A percentile compares a stretch with the other conserved stretches of the same genome.
Conservation (phyloP, 73 alveolate genomes). For the Breviolum minutum region DNA sequence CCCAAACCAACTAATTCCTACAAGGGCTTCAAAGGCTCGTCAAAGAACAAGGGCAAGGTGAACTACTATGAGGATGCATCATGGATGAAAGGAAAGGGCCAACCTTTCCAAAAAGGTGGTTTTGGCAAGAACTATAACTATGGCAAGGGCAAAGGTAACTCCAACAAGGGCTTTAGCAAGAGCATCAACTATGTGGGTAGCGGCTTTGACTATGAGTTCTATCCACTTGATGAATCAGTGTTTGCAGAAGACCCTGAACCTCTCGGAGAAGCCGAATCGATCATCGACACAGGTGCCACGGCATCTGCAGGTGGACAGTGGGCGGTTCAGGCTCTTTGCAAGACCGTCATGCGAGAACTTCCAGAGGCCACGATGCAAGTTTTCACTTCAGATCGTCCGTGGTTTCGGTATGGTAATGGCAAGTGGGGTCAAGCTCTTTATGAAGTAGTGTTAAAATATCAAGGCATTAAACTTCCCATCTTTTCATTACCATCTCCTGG, state of each 20-base stretch:
- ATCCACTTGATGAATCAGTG: not conserved
- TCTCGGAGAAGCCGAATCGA: not conserved
- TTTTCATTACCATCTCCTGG: not conserved
- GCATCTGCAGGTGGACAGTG: constrained; percentile 5
- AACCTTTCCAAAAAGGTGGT: no score
- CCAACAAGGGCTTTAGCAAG: not conserved
- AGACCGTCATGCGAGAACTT: not conserved
- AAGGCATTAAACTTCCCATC: not conserved
- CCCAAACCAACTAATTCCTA: not conserved
- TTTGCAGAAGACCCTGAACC: not conserved
- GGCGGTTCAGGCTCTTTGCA: constrained; percentile 9
- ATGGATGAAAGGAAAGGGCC: not conserved
- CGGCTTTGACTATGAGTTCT: not conserved
- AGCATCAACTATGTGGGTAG: not conserved
- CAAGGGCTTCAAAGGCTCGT: not conserved
- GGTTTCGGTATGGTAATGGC: constrained; percentile 1
- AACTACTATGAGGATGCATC: not conserved
- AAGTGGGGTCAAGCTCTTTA: constrained; percentile 20
- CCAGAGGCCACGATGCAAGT: not conserved
- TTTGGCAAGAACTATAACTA: not conserved
- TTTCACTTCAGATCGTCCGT: not conserved
- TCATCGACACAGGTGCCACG: constrained; percentile 30
- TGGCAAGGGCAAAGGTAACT: not conserved
- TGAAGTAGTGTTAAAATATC: not conserved
- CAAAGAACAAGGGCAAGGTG: not conserved